phyloP scores from a whole-genome alignment of 2,329 filamentous ascomycete genomes.

The Dactylellina leptospora region DNA sequence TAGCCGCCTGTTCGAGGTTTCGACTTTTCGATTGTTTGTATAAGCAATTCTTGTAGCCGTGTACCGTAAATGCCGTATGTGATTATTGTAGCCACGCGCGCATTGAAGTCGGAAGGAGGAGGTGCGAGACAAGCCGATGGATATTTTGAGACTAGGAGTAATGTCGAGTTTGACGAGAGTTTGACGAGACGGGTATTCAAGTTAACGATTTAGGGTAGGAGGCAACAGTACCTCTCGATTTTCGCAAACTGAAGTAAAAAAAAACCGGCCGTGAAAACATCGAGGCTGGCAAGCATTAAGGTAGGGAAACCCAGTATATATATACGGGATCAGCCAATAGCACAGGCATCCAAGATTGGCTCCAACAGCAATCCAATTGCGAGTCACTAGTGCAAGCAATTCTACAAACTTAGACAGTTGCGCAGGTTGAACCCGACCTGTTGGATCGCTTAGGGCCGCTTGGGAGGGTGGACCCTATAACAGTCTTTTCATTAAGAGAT shows the following conservation, averaged over 20 bases:
- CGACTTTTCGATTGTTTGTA: not conserved
- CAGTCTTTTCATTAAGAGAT: constrained; percentile 13
- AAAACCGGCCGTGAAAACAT: constrained; percentile 15
- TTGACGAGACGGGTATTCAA: not conserved
- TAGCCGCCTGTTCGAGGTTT: constrained; percentile 16
- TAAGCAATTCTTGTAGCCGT: constrained; percentile 9
- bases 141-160: not conserved
- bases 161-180: not conserved
- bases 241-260: not conserved
- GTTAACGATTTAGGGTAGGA: constrained; percentile 28
- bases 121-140: not conserved
- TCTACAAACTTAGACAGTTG: constrained; percentile 17
- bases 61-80: not conserved
- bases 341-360: not conserved
- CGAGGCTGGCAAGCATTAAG: not conserved
- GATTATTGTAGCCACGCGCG: not conserved
- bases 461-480: constrained; percentile 38
- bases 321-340: constrained; percentile 22
- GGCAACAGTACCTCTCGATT: constrained; percentile 3
- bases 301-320: constrained; percentile 47
- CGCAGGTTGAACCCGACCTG: constrained; percentile 19
- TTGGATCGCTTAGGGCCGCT: constrained; percentile 51
- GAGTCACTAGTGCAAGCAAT: no score
- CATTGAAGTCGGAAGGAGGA: constrained; percentile 13
- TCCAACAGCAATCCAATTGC: constrained; percentile 7